A percentile compares a stretch with the other conserved stretches of the same genome.
Evolutionary conservation across 148 eudicot species (phyloP).

Genomic region (Rhododendron molle): DNA sequence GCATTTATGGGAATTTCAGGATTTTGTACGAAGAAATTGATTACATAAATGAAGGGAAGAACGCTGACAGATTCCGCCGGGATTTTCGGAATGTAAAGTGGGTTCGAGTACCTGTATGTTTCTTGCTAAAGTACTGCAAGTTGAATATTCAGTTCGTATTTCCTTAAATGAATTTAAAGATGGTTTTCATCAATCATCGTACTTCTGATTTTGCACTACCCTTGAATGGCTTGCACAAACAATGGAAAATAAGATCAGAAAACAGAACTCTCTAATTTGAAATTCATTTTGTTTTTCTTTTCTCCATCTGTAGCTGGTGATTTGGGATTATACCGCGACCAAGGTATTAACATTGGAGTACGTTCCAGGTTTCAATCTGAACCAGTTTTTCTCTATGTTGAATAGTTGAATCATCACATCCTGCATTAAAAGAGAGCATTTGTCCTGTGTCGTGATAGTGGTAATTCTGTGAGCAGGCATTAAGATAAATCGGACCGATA

Average conservation of each 20-base stretch:
- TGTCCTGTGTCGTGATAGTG: not conserved
- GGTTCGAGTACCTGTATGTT: constrained; percentile 99
- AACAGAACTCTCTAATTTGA: not conserved
- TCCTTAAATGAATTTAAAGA: not conserved
- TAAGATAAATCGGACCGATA: constrained; percentile 73
- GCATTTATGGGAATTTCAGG: constrained; percentile 43
- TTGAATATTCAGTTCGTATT: constrained; percentile 1
- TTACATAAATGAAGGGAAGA: constrained; percentile 94
- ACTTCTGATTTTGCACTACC: not conserved
- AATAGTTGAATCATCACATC: not conserved
- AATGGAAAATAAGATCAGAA: not conserved
- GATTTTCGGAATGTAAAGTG: constrained; percentile 95
- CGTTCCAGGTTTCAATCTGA: constrained; percentile 70
- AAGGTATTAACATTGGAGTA: constrained; percentile 95
- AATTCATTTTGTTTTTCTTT: not conserved
- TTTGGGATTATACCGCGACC: constrained; percentile 78
- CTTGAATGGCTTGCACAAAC: not conserved
- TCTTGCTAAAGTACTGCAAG: constrained; percentile 19
- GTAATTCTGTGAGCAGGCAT: constrained; percentile 45
- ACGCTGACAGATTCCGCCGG: constrained; percentile 93
- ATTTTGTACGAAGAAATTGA: constrained; percentile 94
- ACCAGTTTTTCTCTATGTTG: constrained; percentile 1
- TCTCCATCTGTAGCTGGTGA: constrained; percentile 46
- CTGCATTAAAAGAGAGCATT: not conserved
- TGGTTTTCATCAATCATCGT: not conserved